phyloP scores from a whole-genome alignment of 1,284 basidiomycete species.

The Boletus smithii region DNA sequence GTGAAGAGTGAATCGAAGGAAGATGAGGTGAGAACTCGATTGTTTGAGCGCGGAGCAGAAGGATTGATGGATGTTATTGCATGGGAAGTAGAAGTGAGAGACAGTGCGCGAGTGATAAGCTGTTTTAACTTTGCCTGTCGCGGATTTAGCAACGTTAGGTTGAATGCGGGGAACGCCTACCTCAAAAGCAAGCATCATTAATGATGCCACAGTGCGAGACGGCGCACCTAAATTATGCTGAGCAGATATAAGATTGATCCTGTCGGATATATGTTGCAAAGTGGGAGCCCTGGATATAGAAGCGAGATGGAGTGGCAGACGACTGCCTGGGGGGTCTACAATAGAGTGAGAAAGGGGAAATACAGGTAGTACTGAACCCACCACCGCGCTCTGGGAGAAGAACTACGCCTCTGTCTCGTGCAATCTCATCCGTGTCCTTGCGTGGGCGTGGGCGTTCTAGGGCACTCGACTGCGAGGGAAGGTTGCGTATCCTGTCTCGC shows the following conservation, averaged over 20 bases:
- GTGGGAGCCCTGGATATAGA: conserved; percentile 67
- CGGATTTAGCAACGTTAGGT: conserved; percentile 1
- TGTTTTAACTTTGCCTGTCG: conserved; percentile 75
- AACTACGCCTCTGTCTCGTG: conserved; percentile 63
- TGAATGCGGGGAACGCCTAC: conserved; percentile 34
- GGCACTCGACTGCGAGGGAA: conserved; percentile 44
- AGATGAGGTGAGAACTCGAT: conserved; percentile 56
- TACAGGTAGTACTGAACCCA: conserved; percentile 28
- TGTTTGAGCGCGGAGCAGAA: conserved; percentile 45
- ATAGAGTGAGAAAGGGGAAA: not conserved
- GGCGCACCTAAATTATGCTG: conserved; percentile 68
- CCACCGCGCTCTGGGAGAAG: conserved; percentile 63
- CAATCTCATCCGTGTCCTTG: conserved; percentile 61
- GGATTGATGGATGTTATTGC: conserved; percentile 74
- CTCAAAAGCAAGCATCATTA: conserved; percentile 76
- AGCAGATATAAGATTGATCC: conserved; percentile 74
- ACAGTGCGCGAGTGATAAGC: conserved; percentile 72
- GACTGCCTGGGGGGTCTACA: conserved; percentile 66
- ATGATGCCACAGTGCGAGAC: conserved; percentile 56
- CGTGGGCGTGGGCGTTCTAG: conserved; percentile 42
- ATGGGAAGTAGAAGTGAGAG: conserved; percentile 69
- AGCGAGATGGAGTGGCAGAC: conserved; percentile 64
- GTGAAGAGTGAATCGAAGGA: conserved; percentile 77
- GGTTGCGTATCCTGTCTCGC: conserved; percentile 60
- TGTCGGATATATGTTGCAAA: conserved; percentile 72